Base-by-base conservation (phyloP, 306 rosid species). In the Inga laurina region DNA sequence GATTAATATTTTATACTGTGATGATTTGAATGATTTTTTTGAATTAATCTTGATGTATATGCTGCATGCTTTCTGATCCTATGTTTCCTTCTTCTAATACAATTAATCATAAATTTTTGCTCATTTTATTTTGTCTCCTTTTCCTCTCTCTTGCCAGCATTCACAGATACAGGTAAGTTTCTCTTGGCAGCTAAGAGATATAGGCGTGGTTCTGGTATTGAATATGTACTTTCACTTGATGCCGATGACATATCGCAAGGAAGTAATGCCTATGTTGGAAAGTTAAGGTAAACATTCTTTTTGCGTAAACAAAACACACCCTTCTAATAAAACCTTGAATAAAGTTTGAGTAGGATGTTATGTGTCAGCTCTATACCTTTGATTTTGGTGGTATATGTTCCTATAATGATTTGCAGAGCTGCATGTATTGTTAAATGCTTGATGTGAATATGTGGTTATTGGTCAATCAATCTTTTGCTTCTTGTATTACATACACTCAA, bases 231-330 rank as follows among this genome's bases (percentile, higher is more conserved):
- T 82, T 97, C 99, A 13, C 98, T 97, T 16, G 98, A 91, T 84
- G 94, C 93, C 27, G 95, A 91, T 79, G 99, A 92, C 86, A 71
- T 94, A 52, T 94, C 97, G 56, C 99, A 94, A 90, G 98, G 97
- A 85, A 94, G 97, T 88, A 97, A 94, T 83, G 99, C 99, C 49
- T 94, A 94, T 82, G 87, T 97, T 78, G 99, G 99, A 81, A 97
- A 94, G 88, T 82, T 97, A 83, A 92, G 97, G 99, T 94, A 89
- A 87, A 81, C 7, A 77, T 72, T 87, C 48, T 77, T 79, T 34
- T 51, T n/a, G 27, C 44, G 18, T 84, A 89, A 80, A 84, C 46
- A 77, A 35, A 64, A 74, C 14, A 27, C 30, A 44, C 10, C 70
- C 78, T 24, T 79, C 41, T 24, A 44, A 48, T 57, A 70, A 69